A percentile compares a stretch with the other conserved stretches of the same genome.
Evolutionary conservation across 371 early-diverging fungal genomes (phyloP).

Genomic region (Mucor velutinosus): DNA sequence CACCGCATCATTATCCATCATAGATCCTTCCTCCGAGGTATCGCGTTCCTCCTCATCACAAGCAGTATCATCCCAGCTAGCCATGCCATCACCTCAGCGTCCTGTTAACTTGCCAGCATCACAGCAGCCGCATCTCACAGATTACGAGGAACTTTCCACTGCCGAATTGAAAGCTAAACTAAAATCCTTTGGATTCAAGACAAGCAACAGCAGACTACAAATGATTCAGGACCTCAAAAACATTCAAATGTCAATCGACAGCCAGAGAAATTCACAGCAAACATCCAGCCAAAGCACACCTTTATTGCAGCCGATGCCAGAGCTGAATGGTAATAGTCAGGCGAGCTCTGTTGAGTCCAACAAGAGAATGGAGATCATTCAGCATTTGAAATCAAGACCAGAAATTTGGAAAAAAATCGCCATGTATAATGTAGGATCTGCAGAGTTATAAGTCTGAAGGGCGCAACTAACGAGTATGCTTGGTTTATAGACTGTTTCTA

Average conservation of each 20-base stretch:
- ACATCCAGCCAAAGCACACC: not conserved
- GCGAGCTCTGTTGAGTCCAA: not conserved
- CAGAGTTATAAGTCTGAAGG: not conserved
- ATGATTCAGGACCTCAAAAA: constrained; percentile 4
- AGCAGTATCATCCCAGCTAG: not conserved
- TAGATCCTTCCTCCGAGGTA: not conserved
- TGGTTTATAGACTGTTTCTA: not conserved
- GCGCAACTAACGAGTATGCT: not conserved
- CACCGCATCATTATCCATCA: not conserved
- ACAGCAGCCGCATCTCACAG: not conserved
- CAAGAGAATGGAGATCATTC: not conserved
- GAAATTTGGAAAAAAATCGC: not conserved
- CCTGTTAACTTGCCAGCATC: not conserved
- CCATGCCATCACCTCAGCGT: too few species aligned
- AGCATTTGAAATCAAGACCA: not conserved
- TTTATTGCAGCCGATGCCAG: too few species aligned
- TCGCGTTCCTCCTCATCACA: not conserved
- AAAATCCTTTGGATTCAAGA: constrained; percentile 10
- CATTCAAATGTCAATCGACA: not conserved
- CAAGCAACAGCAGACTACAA: not conserved
- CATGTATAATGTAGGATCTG: not conserved
- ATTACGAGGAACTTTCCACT: constrained; percentile 1
- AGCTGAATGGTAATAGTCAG: not conserved
- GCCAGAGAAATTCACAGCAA: not conserved
- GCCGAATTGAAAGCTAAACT: constrained; percentile 7